Percentiles rank a stretch among this genome's conserved stretches.
Evolutionary conservation across 345 rosid species (phyloP).

Genomic region (Linum usitatissimum): DNA sequence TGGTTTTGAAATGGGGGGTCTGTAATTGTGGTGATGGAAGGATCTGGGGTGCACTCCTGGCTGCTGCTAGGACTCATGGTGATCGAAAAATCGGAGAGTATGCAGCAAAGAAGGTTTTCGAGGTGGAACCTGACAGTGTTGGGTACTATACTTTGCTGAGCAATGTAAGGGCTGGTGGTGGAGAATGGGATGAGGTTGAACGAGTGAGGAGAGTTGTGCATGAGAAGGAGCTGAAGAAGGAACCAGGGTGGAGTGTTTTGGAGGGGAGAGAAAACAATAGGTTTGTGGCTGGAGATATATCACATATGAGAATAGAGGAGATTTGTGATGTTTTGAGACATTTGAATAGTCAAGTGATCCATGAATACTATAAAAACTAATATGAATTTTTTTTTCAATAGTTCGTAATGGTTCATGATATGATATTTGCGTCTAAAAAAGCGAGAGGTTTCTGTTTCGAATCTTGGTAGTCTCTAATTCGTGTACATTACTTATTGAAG

Average conservation of each 20-base stretch:
- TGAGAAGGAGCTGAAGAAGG: constrained; percentile 7
- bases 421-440: too few relatives aligned
- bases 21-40: constrained; percentile 5
- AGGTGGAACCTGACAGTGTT: not conserved
- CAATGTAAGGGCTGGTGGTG: constrained; percentile 1
- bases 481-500: too few relatives aligned
- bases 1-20: not conserved
- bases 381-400: too few relatives aligned
- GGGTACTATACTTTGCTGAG: constrained; percentile 1
- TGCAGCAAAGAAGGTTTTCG: constrained; percentile 6
- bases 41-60: constrained; percentile 8
- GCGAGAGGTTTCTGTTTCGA: too few relatives aligned
- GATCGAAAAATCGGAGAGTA: constrained; percentile 1
- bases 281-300: constrained; percentile 23
- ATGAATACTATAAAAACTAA: too few relatives aligned
- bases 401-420: too few relatives aligned
- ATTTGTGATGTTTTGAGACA: constrained; percentile 14
- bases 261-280: not conserved
- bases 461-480: too few relatives aligned
- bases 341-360: not conserved
- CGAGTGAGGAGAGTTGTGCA: constrained; percentile 5
- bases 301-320: constrained; percentile 11
- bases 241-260: constrained; percentile 5
- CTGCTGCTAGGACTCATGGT: not conserved
- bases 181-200: constrained; percentile 1